Base-by-base conservation (phyloP, 345 rosid genomes). In the Bruguiera parviflora region DNA sequence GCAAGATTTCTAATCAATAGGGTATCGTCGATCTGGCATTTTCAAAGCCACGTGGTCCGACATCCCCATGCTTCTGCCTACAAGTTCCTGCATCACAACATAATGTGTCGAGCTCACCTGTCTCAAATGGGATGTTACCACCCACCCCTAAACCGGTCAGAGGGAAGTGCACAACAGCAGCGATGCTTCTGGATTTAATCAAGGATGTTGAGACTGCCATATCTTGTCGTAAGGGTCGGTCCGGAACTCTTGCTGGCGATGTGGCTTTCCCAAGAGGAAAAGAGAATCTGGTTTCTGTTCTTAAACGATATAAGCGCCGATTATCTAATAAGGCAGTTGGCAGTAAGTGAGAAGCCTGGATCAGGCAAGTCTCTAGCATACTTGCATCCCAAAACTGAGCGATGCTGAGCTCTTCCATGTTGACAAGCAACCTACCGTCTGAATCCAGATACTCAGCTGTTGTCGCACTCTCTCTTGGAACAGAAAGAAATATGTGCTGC, bases 181-280 rank as follows among this genome's bases (percentile, higher is more conserved):
- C 78, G 1, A 78, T 65, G 71, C 85, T 96, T 47, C 82, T 92
- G n/a, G 98, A 90, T 39, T 69, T 86, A 16, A 84, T 92, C 67
- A 96, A 92, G 87, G 97, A 90, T 8, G 97, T 92, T 49, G 98
- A 96, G 84, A 81, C 67, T n/a, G 91, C 97, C 52, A 88, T 92
- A 79, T 92, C 97, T 37, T 60, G 84, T 57, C 86, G 99, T n/a
- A 96, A 84, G 78, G 99, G 99, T 68, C 84, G 92, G 59, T 85
- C 84, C 1, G 98, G 99, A 46, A 96, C 95, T 68, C 90, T 96
- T 55, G 98, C 99, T 16, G 99, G 99, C 6, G 99, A 96, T 52
- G 98, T 96, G 21, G 99, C 98, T 56, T 96, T 89, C 66, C 98
- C 96, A 0, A 90, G 83, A 71, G 99, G 99, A 32, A 96, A 90